Evolutionary conservation across 192 early-diverging fungal genomes (phyloP), one percentile per base, ranked within the genome.

Genomic region (Kappamyces sp.): DNA sequence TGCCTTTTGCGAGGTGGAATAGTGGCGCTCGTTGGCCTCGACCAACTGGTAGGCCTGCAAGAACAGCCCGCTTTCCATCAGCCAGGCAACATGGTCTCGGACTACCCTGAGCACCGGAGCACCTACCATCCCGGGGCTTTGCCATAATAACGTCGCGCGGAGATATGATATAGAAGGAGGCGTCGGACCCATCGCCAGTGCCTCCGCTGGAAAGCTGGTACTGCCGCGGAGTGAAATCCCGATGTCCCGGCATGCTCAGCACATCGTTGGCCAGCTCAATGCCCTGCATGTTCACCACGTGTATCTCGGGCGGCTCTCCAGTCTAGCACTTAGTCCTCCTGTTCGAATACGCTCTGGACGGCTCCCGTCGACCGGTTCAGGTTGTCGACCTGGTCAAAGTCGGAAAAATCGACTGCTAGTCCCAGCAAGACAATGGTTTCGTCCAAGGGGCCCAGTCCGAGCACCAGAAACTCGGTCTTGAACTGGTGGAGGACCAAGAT

Each of bases 61-160:
- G 23, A 23, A 23, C 23, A 23, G 23, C 23, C 76, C 80, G 10
- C 54, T 65, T 3, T 88, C 89, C n/a, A 88, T 68, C 12, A 97
- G 74, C 91, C 93, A 99, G 48, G 91, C 84, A 48, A 99, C 84
- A 62, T 94, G 94, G 71, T 99, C 97, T 39, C 86, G 23, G 23
- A 23, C 23, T 23, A 23, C 23, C 23, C 23, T 23, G 23, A 23
- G 23, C 23, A 23, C 23, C 23, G 23, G 23, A 23, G 23, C 23
- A 23, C 23, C 23, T 84, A 36, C 90, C 49, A 62, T 92, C 91
- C n/a, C 94, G 80, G 1, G 89, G 89, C 33, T 84, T 81, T 3
- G 94, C 94, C 3, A 88, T 74, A 15, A 99, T 82, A 33, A 98
- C 81, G 73, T 97, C 92, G 68, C 94, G 95, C 2, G 97, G 97